Evolutionary conservation across 2,329 filamentous ascomycete genomes (phyloP).

Genomic region (Neonectria faginata): DNA sequence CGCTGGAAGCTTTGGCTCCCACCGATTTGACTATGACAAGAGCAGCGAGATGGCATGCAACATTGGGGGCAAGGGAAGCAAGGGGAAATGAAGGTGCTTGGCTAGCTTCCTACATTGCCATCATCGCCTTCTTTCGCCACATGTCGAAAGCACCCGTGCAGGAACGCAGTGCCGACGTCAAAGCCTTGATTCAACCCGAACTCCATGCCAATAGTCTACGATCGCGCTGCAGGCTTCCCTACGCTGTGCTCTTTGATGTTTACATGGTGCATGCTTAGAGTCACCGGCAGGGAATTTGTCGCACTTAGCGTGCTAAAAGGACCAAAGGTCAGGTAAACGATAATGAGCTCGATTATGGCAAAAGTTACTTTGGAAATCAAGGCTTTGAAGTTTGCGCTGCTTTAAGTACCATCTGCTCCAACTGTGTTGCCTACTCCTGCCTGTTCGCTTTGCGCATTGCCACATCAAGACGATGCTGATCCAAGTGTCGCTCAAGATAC

Average conservation of each 20-base stretch:
- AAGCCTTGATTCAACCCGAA: constrained; percentile 1
- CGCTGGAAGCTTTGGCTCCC: constrained; percentile 1
- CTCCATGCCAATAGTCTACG: constrained; percentile 1
- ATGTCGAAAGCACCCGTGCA: constrained; percentile 1
- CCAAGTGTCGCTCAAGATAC: too few relatives aligned
- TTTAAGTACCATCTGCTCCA: too few relatives aligned
- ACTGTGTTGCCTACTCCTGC: too few relatives aligned
- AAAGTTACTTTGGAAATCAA: too few relatives aligned
- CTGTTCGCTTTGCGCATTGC: too few relatives aligned
- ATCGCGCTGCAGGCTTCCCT: constrained; percentile 3
- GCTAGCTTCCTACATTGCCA: not conserved
- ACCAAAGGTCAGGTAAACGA: too few relatives aligned
- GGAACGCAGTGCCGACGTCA: not conserved
- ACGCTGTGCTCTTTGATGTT: constrained; percentile 3
- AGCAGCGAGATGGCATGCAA: constrained; percentile 3
- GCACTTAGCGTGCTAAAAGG: too few relatives aligned
- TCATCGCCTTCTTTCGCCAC: not conserved
- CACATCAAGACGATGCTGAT: too few relatives aligned
- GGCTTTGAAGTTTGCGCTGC: too few relatives aligned
- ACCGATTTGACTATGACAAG: constrained; percentile 1
- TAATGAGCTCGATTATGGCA: too few relatives aligned
- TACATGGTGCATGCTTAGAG: too few relatives aligned
- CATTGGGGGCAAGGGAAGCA: not conserved
- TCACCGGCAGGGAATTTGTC: too few relatives aligned
- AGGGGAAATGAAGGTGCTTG: not conserved